phyloP scores from a whole-genome alignment of 208 protist genomes.

The Leishmania lainsoni region DNA sequence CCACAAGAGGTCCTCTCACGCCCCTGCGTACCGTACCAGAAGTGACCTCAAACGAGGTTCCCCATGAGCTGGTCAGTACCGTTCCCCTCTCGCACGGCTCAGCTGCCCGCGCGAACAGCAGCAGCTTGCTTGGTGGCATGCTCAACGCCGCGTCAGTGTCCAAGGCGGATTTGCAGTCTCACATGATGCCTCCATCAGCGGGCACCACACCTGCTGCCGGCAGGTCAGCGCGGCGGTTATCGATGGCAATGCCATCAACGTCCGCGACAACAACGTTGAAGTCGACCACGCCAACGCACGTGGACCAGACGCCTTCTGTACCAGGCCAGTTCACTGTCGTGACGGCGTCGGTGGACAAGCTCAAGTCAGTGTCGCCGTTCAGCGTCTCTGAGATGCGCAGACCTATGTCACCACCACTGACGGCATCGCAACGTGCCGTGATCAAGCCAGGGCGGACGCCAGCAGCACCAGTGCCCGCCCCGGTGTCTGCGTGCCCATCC shows the following conservation, averaged over 20 bases:
- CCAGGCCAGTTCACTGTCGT: constrained; percentile 8
- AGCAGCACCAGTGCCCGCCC: neutral
- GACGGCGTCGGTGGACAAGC: neutral
- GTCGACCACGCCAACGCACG: neutral
- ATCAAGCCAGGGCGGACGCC: neutral
- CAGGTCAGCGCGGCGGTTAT: neutral
- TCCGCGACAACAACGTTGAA: neutral
- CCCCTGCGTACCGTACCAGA: neutral
- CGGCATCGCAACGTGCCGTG: constrained; percentile 9
- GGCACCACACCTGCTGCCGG: neutral
- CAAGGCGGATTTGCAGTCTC: neutral
- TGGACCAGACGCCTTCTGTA: neutral
- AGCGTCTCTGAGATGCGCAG: constrained; percentile 11
- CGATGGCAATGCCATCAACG: neutral
- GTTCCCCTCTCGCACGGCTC: constrained; percentile 9
- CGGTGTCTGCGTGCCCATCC: neutral
- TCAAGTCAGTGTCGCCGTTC: constrained; percentile 13
- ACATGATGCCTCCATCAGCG: neutral
- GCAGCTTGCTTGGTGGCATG: constrained; percentile 3
- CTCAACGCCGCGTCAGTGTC: neutral
- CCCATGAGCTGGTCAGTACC: constrained; percentile 13
- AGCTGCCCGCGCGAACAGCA: constrained; percentile 18
- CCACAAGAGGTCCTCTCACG: neutral
- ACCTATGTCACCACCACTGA: neutral
- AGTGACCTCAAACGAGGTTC: neutral